These are phyloP conservation scores for Melanopsichium pennsylvanicum DNA, from an alignment of 1,284 basidiomycete genomes.

Conservation along the genomic window DNA sequence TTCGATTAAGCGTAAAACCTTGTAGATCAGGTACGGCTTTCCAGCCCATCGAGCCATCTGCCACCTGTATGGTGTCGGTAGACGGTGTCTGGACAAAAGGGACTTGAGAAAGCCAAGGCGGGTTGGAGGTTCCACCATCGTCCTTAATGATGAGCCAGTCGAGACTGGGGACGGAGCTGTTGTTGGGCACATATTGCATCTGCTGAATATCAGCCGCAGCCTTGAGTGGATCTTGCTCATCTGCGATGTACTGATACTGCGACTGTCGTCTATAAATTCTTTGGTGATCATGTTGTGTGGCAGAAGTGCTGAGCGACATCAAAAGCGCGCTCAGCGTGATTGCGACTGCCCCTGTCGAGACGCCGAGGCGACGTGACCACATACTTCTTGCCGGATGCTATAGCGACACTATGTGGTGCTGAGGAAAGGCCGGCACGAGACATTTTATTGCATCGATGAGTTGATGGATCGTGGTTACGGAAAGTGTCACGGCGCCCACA, in stretches of 20 bases:
- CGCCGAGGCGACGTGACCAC: background rate
- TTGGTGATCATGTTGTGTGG: background rate
- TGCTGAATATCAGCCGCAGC: constrained; percentile 42
- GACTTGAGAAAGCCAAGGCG: constrained; percentile 27
- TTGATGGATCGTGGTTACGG: background rate
- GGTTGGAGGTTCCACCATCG: constrained; percentile 28
- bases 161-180: constrained; percentile 11
- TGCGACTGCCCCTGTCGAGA: background rate
- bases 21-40: constrained; percentile 32
- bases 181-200: constrained; percentile 29
- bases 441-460: background rate
- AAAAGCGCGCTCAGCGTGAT: background rate
- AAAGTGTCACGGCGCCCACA: background rate
- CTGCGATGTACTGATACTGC: constrained; percentile 42
- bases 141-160: constrained; percentile 43
- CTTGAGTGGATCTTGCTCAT: constrained; percentile 42
- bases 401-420: background rate
- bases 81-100: constrained; percentile 33
- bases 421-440: background rate
- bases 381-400: background rate
- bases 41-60: constrained; percentile 33
- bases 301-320: background rate
- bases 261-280: constrained; percentile 14
- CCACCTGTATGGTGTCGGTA: constrained; percentile 2
- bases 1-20: constrained; percentile 53